Conservation (phyloP, 192 early-diverging fungal species). For the Coemansia sp. region DNA sequence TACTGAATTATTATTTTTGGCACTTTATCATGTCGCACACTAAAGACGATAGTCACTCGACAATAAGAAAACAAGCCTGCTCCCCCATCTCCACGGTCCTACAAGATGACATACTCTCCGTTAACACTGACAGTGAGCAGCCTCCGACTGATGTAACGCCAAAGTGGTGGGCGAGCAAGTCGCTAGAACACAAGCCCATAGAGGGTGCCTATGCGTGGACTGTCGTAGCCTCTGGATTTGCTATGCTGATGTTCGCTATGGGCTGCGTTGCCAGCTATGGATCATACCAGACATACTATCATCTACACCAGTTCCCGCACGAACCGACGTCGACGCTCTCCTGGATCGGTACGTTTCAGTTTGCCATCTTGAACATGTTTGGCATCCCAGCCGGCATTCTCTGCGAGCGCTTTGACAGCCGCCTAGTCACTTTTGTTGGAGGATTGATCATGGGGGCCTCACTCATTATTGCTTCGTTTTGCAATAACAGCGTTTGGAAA, state of each 20-base stretch:
- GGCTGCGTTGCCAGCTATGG: slow-evolving; percentile 62
- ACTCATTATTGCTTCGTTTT: slow-evolving; percentile 62
- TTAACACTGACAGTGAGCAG: neutral
- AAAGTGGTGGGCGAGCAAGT: slow-evolving; percentile 47
- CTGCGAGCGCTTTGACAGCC: slow-evolving; percentile 58
- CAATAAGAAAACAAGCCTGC: neutral
- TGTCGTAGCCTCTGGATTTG: slow-evolving; percentile 55
- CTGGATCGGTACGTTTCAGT: slow-evolving; percentile 60
- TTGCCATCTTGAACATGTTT: slow-evolving; percentile 54
- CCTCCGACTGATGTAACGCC: neutral
- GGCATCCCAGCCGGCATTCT: slow-evolving; percentile 58
- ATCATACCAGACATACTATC: slow-evolving; percentile 57
- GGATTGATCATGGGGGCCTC: slow-evolving; percentile 58
- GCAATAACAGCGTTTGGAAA: slow-evolving; percentile 62
- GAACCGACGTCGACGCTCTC: slow-evolving; percentile 53
- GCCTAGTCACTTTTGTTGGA: slow-evolving; percentile 56
- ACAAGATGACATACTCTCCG: neutral
- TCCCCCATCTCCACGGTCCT: neutral
- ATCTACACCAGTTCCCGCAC: slow-evolving; percentile 35
- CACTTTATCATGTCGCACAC: slow-evolving; percentile 7
- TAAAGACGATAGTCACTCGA: slow-evolving; percentile 11
- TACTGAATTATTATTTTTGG: neutral
- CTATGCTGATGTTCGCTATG: slow-evolving; percentile 59
- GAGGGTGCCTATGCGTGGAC: slow-evolving; percentile 58
- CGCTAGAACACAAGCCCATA: slow-evolving; percentile 30